Conservation (phyloP, 1,139 yeast genomes). For the Sugiyamaella grinbergsii region DNA sequence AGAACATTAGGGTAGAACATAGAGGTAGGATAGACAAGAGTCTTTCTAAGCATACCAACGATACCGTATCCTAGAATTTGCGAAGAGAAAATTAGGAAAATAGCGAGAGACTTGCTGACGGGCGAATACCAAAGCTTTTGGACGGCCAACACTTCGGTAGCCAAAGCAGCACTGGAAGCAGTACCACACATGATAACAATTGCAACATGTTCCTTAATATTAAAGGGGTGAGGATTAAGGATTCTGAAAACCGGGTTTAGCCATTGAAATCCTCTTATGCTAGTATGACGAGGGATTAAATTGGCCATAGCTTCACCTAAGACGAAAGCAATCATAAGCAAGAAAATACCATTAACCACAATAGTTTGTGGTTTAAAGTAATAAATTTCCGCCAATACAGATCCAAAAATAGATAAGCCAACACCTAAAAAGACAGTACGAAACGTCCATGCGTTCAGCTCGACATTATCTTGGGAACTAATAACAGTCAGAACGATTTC, state of each 20-base stretch:
- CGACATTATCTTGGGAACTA: conserved; percentile 33
- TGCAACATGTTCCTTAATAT: conserved; percentile 58
- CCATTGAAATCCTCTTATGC: conserved; percentile 25
- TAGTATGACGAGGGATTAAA: conserved; percentile 36
- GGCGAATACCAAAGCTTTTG: conserved; percentile 51
- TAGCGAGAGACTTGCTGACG: conserved; percentile 48
- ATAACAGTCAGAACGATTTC: conserved; percentile 22
- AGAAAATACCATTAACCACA: conserved; percentile 40
- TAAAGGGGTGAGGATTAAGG: conserved; percentile 58
- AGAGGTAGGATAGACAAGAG: conserved; percentile 54
- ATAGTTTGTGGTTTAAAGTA: conserved; percentile 43
- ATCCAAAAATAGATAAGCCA: conserved; percentile 41
- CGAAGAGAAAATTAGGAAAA: conserved; percentile 51
- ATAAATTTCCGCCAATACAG: conserved; percentile 40
- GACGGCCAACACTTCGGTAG: conserved; percentile 57
- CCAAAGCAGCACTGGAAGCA: conserved; percentile 58
- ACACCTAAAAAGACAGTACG: conserved; percentile 38
- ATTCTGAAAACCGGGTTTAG: conserved; percentile 25
- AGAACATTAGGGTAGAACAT: conserved; percentile 56
- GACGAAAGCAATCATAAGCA: conserved; percentile 39
- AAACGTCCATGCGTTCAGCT: conserved; percentile 37
- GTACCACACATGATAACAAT: conserved; percentile 55
- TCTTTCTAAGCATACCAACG: conserved; percentile 57
- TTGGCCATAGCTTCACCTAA: conserved; percentile 38
- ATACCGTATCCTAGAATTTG: conserved; percentile 59